Evolutionary conservation across 768 basidiomycete species (phyloP).

Genomic region (Coprinellus micaceus): DNA sequence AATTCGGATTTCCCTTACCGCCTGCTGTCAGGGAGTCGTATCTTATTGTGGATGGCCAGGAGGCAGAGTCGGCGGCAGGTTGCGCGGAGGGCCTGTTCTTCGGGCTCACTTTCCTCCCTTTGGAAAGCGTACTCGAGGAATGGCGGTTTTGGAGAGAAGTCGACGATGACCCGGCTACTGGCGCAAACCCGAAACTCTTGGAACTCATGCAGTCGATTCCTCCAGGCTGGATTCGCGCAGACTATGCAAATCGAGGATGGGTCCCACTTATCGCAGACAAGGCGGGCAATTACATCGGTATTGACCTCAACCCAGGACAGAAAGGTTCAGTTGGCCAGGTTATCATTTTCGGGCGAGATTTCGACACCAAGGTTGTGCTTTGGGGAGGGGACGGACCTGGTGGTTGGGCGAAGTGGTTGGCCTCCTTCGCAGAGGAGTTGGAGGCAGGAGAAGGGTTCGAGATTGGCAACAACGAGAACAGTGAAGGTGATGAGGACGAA

Average conservation of each 20-base stretch:
- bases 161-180: constrained; percentile 82
- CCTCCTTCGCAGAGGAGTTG: constrained; percentile 86
- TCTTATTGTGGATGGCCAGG: constrained; percentile 86
- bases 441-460: constrained; percentile 89
- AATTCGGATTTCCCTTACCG: constrained; percentile 83
- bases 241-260: constrained; percentile 95
- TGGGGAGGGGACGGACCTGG: constrained; percentile 87
- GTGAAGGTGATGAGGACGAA: constrained; percentile 68
- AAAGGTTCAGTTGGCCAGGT: constrained; percentile 83
- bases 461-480: constrained; percentile 57
- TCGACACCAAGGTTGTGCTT: constrained; percentile 95
- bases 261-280: constrained; percentile 93
- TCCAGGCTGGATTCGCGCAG: constrained; percentile 79
- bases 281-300: constrained; percentile 92
- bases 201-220: constrained; percentile 87
- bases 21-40: constrained; percentile 89
- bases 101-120: constrained; percentile 86
- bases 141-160: constrained; percentile 97
- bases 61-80: constrained; percentile 82
- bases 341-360: constrained; percentile 97
- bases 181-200: constrained; percentile 69
- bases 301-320: constrained; percentile 87
- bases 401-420: constrained; percentile 95
- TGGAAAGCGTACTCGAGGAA: constrained; percentile 92
- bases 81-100: constrained; percentile 92